Base-by-base conservation (phyloP, 768 basidiomycete species). In the Auriscalpium orientale region DNA sequence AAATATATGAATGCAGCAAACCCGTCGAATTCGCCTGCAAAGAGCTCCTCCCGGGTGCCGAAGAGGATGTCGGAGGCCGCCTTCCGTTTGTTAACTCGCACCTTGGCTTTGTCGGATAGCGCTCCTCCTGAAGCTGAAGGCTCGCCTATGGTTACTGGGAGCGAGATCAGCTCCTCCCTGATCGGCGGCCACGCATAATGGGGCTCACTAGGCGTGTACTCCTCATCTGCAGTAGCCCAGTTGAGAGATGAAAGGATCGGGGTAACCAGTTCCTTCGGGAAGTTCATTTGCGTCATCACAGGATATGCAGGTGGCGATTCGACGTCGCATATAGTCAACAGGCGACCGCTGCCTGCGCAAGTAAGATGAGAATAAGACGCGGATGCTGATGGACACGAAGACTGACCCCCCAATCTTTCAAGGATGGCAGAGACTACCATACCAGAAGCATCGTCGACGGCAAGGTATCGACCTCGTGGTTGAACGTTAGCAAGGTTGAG, bases 251-350 rank as follows among this genome's bases (percentile, higher is more conserved):
- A 74, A 55, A 91, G 71, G 11, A 85, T 76, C 5, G 78, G 69
- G 16, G 77, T 73, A n/a, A 78, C 64, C 11, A 72, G 65, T 46
- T 80, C 76, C 40, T 79, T 72, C 13, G 80, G 72, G 65, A 94
- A 92, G 71, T 98, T 98, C 91, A 98, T 92, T 56, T 86, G 76
- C 3, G 76, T 73, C 66, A 93, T 69, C 20, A 93, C 80, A 12
- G 90, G 89, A 69, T 91, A 95, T 44, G 92, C 87, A 8, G 97
- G 95, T 6, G 95, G 94, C 12, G 89, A 91, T 64, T 98, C 95
- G 35, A 85, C 81, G 59, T 95, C 91, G 61, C 87, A 90, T 59
- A 99, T 84, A 1, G 88, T 83, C 59, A 98, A 74, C 10, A 98
- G 72, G 51, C 82, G 79, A 18, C 95, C 97, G 64, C 83, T 72